Base-by-base conservation (phyloP, 192 early-diverging fungal genomes). In the Ramicandelaber brevisporus region DNA sequence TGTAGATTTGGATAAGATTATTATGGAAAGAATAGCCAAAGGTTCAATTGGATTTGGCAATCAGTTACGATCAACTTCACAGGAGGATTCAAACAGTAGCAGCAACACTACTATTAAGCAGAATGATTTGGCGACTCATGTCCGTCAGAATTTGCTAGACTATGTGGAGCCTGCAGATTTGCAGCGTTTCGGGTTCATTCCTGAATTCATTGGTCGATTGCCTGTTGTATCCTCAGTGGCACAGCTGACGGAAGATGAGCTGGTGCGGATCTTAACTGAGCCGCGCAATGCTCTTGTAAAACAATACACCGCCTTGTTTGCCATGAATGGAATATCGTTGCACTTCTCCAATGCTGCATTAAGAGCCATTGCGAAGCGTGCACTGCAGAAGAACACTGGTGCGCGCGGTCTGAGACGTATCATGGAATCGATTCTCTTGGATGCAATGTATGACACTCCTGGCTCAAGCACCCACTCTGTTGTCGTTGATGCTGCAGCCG, bases 161-260 rank as follows among this genome's bases (percentile, higher is more conserved):
- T 53, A 61, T 31, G 61, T 57, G 0, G 75, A 78, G 38, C 73
- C 73, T 10, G 57, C 53, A 46, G 83, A 87, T 38, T 34, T 84
- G 37, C 69, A 82, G 31, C 74, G 73, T 36, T 87, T 68, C 44
- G 83, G 83, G 1, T 44, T 87, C 17, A 84, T 87, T 29, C 83
- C 83, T 6, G 83, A 87, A 44, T 79, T 87, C 36, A 71, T 87
- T 17, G 82, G 79, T 26, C 56, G 83, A n/a, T 33, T 87, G n/a
- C 83, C 83, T 4, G 70, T 82, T 12, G 35, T 84, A 19, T 77
- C 83, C 10, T 68, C 61, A 27, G 78, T 83, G 5, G 65, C 59
- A 6, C 59, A 62, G 20, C 48, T 87, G 24, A 41, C 44, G 27
- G 57, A 58, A 8, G 61, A 73, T 5, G 73, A 78, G 17, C 48